phyloP scores from a whole-genome alignment of 306 rosid species.

The Quercus suber region DNA sequence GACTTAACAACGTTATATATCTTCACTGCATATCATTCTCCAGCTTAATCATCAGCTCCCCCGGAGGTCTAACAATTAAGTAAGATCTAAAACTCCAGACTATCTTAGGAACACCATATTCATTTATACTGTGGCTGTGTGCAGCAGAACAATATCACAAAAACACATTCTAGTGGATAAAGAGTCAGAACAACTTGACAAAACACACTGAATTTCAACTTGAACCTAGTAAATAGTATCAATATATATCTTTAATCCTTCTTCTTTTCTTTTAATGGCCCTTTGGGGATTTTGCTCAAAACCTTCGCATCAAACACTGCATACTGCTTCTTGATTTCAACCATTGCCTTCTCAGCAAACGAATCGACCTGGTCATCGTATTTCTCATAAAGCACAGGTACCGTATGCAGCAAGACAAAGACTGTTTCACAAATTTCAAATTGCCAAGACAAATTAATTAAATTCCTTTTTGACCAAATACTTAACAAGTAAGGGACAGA shows the following conservation, averaged over 20 bases:
- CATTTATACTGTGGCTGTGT: constrained; percentile 16
- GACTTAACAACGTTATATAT: not conserved
- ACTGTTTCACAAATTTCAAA: constrained; percentile 23
- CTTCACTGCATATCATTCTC: not conserved
- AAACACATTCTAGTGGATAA: not conserved
- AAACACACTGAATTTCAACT: constrained; percentile 1
- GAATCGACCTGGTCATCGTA: constrained; percentile 46
- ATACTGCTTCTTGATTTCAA: constrained; percentile 49
- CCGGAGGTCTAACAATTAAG: not conserved
- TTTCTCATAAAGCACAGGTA: constrained; percentile 48
- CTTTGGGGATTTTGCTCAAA: constrained; percentile 52
- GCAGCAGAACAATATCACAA: constrained; percentile 8
- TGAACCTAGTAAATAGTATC: constrained; percentile 2
- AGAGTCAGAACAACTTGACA: not conserved
- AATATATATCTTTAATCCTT: constrained; percentile 33
- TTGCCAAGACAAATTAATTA: not conserved
- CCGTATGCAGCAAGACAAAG: constrained; percentile 41
- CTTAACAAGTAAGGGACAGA: not conserved
- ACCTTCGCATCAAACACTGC: constrained; percentile 44
- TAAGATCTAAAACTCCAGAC: not conserved
- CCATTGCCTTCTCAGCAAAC: constrained; percentile 37
- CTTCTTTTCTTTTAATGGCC: constrained; percentile 49
- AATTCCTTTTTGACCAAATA: not conserved
- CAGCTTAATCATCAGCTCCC: not conserved
- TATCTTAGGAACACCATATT: constrained; percentile 1